Evolutionary conservation across 305 asterid genomes (phyloP).

Genomic region (Fraxinus xanthoxyloides): DNA sequence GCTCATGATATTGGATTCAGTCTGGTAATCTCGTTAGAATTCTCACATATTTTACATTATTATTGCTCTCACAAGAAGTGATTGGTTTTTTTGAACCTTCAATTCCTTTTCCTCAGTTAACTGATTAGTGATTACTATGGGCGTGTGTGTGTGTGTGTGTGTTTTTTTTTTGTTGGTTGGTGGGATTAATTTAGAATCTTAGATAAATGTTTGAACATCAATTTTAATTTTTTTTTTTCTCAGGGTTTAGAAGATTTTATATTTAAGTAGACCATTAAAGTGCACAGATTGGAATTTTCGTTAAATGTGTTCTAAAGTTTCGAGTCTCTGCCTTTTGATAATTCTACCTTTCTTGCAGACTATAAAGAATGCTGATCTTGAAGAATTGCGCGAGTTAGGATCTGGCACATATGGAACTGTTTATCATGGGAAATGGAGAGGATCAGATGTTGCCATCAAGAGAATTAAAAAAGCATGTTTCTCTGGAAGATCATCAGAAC

Average conservation of each 20-base stretch:
- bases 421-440: conserved; percentile 80
- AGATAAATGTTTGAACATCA: neutral
- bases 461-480: conserved; percentile 63
- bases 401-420: conserved; percentile 85
- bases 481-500: conserved; percentile 66
- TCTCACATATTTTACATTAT: neutral
- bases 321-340: conserved; percentile 13
- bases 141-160: too few species aligned
- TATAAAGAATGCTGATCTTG: conserved; percentile 74
- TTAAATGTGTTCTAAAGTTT: conserved; percentile 1
- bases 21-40: neutral
- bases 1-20: neutral
- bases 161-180: neutral
- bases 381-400: conserved; percentile 74
- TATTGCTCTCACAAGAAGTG: neutral
- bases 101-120: neutral
- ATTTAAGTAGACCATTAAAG: conserved; percentile 10
- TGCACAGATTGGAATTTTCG: conserved; percentile 1
- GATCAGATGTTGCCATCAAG: conserved; percentile 80
- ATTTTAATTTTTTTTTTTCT: neutral
- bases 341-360: conserved; percentile 39
- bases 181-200: neutral
- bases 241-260: conserved; percentile 11
- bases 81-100: neutral
- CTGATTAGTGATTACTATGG: neutral